These are phyloP conservation scores for Phytopythium boreale DNA, from an alignment of 352 stramenopile species.

Conservation along the genomic window DNA sequence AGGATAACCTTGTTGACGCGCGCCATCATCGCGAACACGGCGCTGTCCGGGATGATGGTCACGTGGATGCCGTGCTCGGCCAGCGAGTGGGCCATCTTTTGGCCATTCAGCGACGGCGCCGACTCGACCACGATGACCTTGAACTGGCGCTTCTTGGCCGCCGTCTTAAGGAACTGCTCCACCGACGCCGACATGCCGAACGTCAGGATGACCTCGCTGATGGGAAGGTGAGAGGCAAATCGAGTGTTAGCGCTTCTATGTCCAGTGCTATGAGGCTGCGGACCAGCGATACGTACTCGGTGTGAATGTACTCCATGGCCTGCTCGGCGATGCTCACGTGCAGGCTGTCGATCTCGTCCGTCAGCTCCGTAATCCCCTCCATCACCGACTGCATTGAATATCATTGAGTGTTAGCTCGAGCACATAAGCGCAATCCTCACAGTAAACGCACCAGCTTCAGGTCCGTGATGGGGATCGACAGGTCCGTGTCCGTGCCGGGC, in stretches of 20 bases:
- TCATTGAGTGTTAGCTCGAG: background rate
- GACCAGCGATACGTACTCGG: constrained; percentile 59
- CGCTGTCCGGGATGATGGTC: constrained; percentile 96
- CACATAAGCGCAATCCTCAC: background rate
- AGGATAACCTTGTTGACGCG: constrained; percentile 98
- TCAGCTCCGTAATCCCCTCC: constrained; percentile 94
- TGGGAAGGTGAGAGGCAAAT: no score
- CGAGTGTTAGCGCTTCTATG: no score
- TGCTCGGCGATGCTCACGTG: constrained; percentile 96
- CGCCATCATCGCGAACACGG: constrained; percentile 97
- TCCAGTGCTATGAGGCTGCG: no score
- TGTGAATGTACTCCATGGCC: constrained; percentile 95
- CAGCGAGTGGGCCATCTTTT: constrained; percentile 87
- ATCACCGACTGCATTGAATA: constrained; percentile 65
- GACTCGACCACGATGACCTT: constrained; percentile 95
- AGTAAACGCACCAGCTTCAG: constrained; percentile 57
- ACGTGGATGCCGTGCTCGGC: constrained; percentile 91
- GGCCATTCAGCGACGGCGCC: constrained; percentile 90
- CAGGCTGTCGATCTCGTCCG: constrained; percentile 94
- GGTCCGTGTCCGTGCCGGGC: constrained; percentile 74
- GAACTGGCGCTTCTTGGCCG: constrained; percentile 92
- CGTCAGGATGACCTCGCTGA: constrained; percentile 94
- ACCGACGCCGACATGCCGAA: constrained; percentile 92
- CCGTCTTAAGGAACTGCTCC: constrained; percentile 88
- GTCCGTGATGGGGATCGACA: constrained; percentile 80